Conservation (phyloP, 1,284 basidiomycete genomes). For the Chiua sp. region DNA sequence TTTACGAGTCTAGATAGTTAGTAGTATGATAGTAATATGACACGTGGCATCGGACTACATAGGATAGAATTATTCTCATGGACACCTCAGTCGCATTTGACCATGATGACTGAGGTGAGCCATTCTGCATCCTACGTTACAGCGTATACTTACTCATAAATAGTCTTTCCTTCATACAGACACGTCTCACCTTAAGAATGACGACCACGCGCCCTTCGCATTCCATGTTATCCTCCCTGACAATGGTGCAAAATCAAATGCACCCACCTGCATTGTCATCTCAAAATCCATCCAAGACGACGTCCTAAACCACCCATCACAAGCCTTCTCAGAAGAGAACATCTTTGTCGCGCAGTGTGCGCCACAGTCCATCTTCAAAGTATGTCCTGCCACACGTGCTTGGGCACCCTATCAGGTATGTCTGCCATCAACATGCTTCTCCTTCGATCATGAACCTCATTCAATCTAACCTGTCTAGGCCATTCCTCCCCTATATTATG, state of each 20-base stretch:
- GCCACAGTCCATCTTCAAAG: slow-evolving; percentile 96
- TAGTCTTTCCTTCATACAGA: too few relatives aligned
- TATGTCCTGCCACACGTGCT: slow-evolving; percentile 94
- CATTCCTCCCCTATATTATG: slow-evolving; percentile 96
- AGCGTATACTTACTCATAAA: too few relatives aligned
- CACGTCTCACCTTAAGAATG: too few relatives aligned
- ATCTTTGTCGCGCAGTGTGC: slow-evolving; percentile 88
- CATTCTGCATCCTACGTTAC: too few relatives aligned
- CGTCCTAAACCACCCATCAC: slow-evolving; percentile 72
- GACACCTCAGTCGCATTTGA: too few relatives aligned
- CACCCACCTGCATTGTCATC: slow-evolving; percentile 80
- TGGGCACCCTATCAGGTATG: slow-evolving; percentile 86
- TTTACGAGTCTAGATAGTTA: too few relatives aligned
- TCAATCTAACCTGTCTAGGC: slow-evolving; percentile 49
- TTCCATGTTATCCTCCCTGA: slow-evolving; percentile 82
- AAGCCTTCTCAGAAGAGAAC: slow-evolving; percentile 86
- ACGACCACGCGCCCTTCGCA: slow-evolving; percentile 89
- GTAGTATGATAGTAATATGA: too few relatives aligned
- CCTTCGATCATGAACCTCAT: slow-evolving; percentile 11
- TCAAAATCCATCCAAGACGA: slow-evolving; percentile 84
- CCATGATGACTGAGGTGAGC: too few relatives aligned
- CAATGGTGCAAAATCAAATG: slow-evolving; percentile 57
- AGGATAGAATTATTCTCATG: too few relatives aligned
- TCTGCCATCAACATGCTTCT: slow-evolving; percentile 19
- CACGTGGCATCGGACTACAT: too few relatives aligned